Evolutionary conservation across 192 early-diverging fungal species (phyloP).

Genomic region (Pecoramyces ruminantium): DNA sequence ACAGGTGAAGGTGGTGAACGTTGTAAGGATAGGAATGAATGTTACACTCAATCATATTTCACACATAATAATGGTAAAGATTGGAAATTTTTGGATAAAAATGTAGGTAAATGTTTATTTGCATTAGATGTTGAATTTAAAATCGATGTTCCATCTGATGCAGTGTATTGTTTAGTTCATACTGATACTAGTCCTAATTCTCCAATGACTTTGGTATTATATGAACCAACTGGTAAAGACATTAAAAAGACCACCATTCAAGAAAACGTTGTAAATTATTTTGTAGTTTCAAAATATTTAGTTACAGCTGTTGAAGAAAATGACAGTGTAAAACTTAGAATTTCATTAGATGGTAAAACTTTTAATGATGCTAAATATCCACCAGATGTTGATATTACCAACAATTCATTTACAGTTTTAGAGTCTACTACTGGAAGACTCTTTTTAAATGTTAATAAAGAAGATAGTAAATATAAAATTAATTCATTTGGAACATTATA

Average conservation of each 20-base stretch:
- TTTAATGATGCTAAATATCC: conserved; percentile 71
- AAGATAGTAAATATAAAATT: conserved; percentile 15
- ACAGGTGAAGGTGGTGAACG: conserved; percentile 25
- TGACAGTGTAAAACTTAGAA: conserved; percentile 37
- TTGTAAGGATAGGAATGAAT: conserved; percentile 15
- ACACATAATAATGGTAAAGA: not conserved
- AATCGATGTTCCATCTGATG: not conserved
- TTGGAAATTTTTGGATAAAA: not conserved
- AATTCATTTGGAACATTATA: conserved; percentile 60
- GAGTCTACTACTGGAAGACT: conserved; percentile 63
- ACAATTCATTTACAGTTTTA: conserved; percentile 58
- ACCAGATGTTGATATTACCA: conserved; percentile 25
- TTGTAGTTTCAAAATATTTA: not conserved
- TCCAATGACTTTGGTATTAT: not conserved
- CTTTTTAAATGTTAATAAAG: conserved; percentile 56
- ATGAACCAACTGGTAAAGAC: not conserved
- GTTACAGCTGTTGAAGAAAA: conserved; percentile 5
- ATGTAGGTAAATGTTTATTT: not conserved
- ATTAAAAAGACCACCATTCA: not conserved
- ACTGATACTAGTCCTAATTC: not conserved
- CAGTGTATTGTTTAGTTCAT: not conserved
- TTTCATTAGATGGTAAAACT: conserved; percentile 55
- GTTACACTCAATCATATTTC: conserved; percentile 34
- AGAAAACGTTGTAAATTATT: not conserved
- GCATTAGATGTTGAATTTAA: not conserved